A percentile compares a stretch with the other conserved stretches of the same genome.
phyloP scores from a whole-genome alignment of 108 stramenopile species.

The Nitzschia inconspicua region DNA sequence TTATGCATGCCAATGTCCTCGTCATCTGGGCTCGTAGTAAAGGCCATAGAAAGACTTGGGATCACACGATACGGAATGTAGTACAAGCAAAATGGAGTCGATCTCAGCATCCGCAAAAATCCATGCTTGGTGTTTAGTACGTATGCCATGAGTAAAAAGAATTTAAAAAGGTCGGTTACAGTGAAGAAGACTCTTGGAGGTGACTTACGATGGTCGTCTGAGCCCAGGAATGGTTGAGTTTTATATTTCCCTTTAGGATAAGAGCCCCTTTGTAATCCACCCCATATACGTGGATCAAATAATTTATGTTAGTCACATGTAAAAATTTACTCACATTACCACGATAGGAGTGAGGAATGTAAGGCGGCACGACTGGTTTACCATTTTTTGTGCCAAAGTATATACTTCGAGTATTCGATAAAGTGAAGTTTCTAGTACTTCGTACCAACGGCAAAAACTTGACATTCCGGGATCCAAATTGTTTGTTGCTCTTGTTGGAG shows the following conservation, averaged over 20 bases:
- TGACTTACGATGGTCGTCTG: slow-evolving; percentile 42
- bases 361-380: slow-evolving; percentile 42
- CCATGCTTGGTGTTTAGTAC: slow-evolving; percentile 33
- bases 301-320: slow-evolving; percentile 50
- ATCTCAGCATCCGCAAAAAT: slow-evolving; percentile 51
- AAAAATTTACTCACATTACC: slow-evolving; percentile 50
- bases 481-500: too few relatives aligned
- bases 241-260: slow-evolving; percentile 47
- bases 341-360: slow-evolving; percentile 67
- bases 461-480: slow-evolving; percentile 66
- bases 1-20: slow-evolving; percentile 23
- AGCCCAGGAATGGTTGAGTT: slow-evolving; percentile 15
- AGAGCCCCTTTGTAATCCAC: slow-evolving; percentile 64
- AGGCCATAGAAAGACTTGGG: slow-evolving; percentile 35
- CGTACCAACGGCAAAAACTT: slow-evolving; percentile 56
- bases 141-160: background rate
- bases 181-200: background rate
- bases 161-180: background rate
- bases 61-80: slow-evolving; percentile 72
- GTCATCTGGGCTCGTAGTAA: slow-evolving; percentile 32
- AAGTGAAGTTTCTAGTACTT: slow-evolving; percentile 55
- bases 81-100: slow-evolving; percentile 36
- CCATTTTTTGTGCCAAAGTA: slow-evolving; percentile 30
- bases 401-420: slow-evolving; percentile 79
- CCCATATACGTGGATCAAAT: slow-evolving; percentile 60